Percentiles rank a stretch among this genome's conserved stretches.
These are phyloP conservation scores for Globisporangium recalcitrans DNA, from an alignment of 352 stramenopile genomes.

Conservation along the genomic window DNA sequence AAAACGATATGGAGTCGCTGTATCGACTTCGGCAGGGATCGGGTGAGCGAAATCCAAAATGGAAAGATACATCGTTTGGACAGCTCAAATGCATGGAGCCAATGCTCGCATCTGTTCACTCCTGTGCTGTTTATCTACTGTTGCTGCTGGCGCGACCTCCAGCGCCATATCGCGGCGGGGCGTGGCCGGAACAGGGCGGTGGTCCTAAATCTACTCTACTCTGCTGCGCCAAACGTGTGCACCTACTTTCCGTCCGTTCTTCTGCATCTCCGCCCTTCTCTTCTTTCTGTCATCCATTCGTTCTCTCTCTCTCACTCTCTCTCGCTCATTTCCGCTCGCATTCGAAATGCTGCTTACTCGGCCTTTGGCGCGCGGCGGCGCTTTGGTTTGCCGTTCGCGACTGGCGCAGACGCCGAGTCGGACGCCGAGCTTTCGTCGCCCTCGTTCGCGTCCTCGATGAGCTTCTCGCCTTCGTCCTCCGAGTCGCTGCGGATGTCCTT, in stretches of 20 bases:
- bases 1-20: background rate
- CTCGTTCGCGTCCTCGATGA: constrained; percentile 19
- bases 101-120: background rate
- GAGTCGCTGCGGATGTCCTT: constrained; percentile 83
- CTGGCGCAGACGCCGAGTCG: constrained; percentile 7
- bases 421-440: constrained; percentile 16
- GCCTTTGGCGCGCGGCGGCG: constrained; percentile 63
- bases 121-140: background rate
- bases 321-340: too few relatives aligned
- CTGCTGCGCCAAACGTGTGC: background rate
- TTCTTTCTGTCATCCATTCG: background rate
- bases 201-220: constrained; percentile 9
- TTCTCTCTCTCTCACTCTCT: constrained; percentile 4
- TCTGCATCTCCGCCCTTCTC: background rate
- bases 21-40: background rate
- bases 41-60: background rate
- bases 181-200: background rate
- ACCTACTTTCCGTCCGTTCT: background rate
- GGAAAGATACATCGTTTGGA: background rate
- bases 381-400: constrained; percentile 31
- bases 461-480: constrained; percentile 49
- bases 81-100: background rate
- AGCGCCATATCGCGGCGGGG: background rate
- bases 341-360: constrained; percentile 31
- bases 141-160: background rate